These are phyloP conservation scores for Heterobasidion occidentale DNA, from an alignment of 1,284 basidiomycete species.

Conservation along the genomic window DNA sequence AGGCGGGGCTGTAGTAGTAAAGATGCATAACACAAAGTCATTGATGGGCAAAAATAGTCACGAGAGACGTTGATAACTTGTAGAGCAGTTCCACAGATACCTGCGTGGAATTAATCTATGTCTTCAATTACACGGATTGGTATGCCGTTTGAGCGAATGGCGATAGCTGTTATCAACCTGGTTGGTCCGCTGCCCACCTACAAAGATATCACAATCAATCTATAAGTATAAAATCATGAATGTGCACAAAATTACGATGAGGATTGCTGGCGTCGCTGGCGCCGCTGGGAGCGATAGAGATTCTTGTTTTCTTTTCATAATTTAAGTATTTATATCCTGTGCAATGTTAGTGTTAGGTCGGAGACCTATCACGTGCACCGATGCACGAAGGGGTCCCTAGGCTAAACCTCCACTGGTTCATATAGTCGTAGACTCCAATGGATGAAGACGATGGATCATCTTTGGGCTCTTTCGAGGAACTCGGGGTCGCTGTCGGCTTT, in stretches of 20 bases:
- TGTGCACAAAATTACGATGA: not conserved
- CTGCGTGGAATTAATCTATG: conserved; percentile 10
- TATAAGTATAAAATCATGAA: no score
- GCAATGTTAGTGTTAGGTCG: no score
- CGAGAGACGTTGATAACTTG: conserved; percentile 1
- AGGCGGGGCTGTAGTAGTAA: conserved; percentile 7
- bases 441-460: no score
- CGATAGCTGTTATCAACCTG: conserved; percentile 17
- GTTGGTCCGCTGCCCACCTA: conserved; percentile 20
- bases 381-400: no score
- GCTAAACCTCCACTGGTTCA: no score
- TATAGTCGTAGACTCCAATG: no score
- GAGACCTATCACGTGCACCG: no score
- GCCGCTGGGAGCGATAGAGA: not conserved
- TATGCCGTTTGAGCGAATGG: conserved; percentile 15
- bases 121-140: conserved; percentile 16
- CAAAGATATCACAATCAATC: no score
- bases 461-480: no score
- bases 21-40: not conserved
- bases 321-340: no score
- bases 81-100: conserved; percentile 9
- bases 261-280: not conserved
- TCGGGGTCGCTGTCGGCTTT: no score
- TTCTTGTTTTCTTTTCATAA: not conserved
- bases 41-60: not conserved